Evolutionary conservation across 2,329 filamentous ascomycete genomes (phyloP), one percentile per base, ranked within the genome.

Genomic region (Aspergillus costaricaensis): DNA sequence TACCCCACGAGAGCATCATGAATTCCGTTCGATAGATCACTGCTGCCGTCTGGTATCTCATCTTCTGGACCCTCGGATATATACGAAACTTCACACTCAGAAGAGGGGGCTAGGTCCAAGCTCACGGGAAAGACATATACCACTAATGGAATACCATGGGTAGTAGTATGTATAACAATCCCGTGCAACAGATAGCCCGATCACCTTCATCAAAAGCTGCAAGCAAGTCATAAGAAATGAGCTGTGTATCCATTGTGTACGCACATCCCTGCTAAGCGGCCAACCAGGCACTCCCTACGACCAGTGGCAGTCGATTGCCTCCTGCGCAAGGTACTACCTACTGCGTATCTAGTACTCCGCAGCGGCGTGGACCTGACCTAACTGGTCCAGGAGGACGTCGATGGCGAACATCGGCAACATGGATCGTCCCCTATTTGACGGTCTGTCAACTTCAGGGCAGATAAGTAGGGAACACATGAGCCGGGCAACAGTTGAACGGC

Each of bases 401-500:
- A 55, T 53, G 30, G 38, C 32, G 32, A 51, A 19, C 53, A 47
- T 55, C 53, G 41, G 41, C 23, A 43, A 53, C 36, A 38, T 15
- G 41, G 56, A 61, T 64, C 55, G 43, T 63, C 61, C 43, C 52
- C 53, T 44, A 41, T 58, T 52, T 43, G 62, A 58, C 62, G 53
- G 55, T 62, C 59, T 38, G 47, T 49, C 54, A 57, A 54, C 57
- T 52, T 36, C 52, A 62, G 49, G 49, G 36, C 56, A 17, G 44
- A 54, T 21, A 30, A 53, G 17, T 17, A 44, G 43, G 57, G 53
- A 52, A 43, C 56, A 47, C 59, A 57, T 59, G 51, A 65, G 52
- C 55, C 52, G 56, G 47, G 57, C 53, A 56, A 58, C 59, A 25
- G 47, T 48, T n/a, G 21, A 47, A 19, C 48, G 60, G 67, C 62